Conservation (phyloP, 768 basidiomycete species). For the Xerocomus potaroensis region DNA sequence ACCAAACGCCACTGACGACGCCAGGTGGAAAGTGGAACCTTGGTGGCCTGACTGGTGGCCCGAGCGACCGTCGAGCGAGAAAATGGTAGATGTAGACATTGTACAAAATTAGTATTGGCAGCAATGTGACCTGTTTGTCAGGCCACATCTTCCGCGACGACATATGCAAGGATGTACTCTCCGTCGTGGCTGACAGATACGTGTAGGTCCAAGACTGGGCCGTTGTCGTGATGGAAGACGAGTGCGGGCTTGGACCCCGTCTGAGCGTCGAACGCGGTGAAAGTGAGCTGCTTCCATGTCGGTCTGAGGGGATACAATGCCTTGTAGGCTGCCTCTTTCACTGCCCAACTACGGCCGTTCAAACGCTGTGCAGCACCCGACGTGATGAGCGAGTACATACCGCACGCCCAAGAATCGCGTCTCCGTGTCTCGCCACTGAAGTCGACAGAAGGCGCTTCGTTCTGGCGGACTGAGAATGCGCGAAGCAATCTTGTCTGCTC, state of each 20-base stretch:
- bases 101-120: no score
- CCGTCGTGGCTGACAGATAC: constrained; percentile 81
- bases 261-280: constrained; percentile 32
- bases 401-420: constrained; percentile 67
- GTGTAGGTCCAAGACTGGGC: constrained; percentile 40
- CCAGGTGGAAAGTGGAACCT: constrained; percentile 44
- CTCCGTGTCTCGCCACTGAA: neutral
- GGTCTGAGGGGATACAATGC: constrained; percentile 67
- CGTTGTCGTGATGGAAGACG: constrained; percentile 13
- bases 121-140: no score
- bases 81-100: constrained; percentile 16
- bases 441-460: constrained; percentile 33
- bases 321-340: constrained; percentile 87
- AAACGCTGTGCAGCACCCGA: neutral
- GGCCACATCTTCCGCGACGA: constrained; percentile 47
- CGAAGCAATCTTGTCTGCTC: constrained; percentile 43
- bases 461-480: constrained; percentile 58
- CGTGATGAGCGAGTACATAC: constrained; percentile 32
- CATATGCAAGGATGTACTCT: constrained; percentile 67
- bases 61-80: constrained; percentile 18
- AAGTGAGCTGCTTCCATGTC: constrained; percentile 75
- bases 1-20: constrained; percentile 10
- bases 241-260: constrained; percentile 42
- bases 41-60: constrained; percentile 74
- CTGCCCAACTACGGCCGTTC: constrained; percentile 56